Conservation (phyloP, 2,329 filamentous ascomycete species). For the Eurotiales sp. region DNA sequence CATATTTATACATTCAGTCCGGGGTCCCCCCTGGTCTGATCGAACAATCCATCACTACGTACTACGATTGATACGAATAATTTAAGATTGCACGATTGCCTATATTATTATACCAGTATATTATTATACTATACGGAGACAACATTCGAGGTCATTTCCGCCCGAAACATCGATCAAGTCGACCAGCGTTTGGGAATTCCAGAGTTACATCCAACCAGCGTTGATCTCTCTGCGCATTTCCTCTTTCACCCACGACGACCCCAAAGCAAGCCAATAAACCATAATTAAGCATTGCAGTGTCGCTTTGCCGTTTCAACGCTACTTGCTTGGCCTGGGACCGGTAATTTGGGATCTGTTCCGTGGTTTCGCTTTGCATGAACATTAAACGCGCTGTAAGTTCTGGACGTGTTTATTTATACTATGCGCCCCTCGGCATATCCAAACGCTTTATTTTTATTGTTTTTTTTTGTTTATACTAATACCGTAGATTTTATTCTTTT, state of each 20-base stretch:
- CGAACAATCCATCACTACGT: too few species aligned
- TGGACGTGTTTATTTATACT: not conserved
- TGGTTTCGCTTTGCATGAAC: too few species aligned
- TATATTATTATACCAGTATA: too few species aligned
- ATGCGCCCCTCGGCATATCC: not conserved
- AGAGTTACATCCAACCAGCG: not conserved
- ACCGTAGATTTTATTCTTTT: constrained; percentile 2
- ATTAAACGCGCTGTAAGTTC: not conserved
- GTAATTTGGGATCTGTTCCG: not conserved
- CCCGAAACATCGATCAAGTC: not conserved
- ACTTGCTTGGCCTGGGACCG: not conserved
- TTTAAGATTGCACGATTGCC: too few species aligned
- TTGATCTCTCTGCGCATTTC: not conserved
- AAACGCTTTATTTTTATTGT: not conserved
- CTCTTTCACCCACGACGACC: not conserved
- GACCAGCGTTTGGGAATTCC: not conserved
- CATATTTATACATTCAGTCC: too few species aligned
- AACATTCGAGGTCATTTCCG: too few species aligned
- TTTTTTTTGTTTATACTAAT: constrained; percentile 6
- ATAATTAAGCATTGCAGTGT: not conserved
- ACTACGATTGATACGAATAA: too few species aligned
- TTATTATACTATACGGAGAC: too few species aligned
- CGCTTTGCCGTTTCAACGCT: not conserved
- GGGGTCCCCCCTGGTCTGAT: too few species aligned
- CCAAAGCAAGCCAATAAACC: not conserved